These are phyloP conservation scores for Teunomyces kruisii DNA, from an alignment of 805 yeast species.

Conservation along the genomic window DNA sequence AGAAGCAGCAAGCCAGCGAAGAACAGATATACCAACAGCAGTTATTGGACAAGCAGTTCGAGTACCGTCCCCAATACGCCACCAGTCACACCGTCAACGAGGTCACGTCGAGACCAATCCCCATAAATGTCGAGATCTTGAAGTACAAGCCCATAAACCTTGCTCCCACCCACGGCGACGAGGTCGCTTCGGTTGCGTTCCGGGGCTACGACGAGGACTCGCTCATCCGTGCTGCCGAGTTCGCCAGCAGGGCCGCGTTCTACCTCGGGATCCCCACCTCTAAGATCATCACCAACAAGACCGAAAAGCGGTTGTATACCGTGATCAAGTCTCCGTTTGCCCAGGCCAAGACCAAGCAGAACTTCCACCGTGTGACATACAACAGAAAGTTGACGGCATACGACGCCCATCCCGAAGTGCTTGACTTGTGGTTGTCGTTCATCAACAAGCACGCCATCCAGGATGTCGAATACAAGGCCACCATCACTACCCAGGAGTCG, in stretches of 20 bases:
- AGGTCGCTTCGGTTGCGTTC: conserved; percentile 74
- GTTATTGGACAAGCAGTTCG: conserved; percentile 25
- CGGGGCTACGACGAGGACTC: conserved; percentile 70
- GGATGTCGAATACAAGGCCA: conserved; percentile 83
- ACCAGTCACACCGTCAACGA: conserved; percentile 20
- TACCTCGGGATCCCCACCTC: conserved; percentile 85
- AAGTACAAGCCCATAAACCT: conserved; percentile 78
- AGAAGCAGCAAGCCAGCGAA: conserved; percentile 22
- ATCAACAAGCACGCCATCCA: conserved; percentile 72
- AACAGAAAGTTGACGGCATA: conserved; percentile 70
- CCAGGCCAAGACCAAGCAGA: conserved; percentile 91
- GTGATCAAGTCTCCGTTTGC: conserved; percentile 92
- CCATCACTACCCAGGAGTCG: conserved; percentile 47
- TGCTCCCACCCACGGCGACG: conserved; percentile 65
- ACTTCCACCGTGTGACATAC: conserved; percentile 85
- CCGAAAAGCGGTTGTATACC: conserved; percentile 85
- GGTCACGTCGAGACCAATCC: conserved; percentile 54
- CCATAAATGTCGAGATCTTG: conserved; percentile 81
- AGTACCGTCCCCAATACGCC: conserved; percentile 33
- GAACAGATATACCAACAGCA: conserved; percentile 25
- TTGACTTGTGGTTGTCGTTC: conserved; percentile 79
- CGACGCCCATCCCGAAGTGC: conserved; percentile 82
- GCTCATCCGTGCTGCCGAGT: conserved; percentile 76
- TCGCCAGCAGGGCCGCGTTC: conserved; percentile 85
- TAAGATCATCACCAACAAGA: conserved; percentile 67